Evolutionary conservation across 1,284 basidiomycete species (phyloP), one percentile per base, ranked within the genome.

Genomic region (Rhodotorula mucilaginosa): DNA sequence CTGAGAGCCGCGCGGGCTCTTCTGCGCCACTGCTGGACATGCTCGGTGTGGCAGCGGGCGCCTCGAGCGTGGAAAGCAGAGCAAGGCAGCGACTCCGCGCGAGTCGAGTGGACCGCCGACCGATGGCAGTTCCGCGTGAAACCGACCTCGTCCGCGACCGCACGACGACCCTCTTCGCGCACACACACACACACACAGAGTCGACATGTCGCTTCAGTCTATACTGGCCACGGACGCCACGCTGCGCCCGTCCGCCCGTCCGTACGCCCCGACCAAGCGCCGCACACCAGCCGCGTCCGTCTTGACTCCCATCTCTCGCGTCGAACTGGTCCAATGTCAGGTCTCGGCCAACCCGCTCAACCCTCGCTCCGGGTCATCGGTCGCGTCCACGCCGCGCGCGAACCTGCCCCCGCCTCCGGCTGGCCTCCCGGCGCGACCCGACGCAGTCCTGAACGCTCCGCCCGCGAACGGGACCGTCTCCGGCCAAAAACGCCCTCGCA

Each of bases 271-370:
- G 8, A 68, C 64, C 5, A 52, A 59, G 26, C 66, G 75, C 19
- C 46, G 70, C 46, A 61, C 73, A 6, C 68, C 70, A 7, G 49
- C 75, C 39, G 21, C 47, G 6, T 74, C 73, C 2, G 67, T 76
- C 39, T 52, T 72, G 39, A 46, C 69, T 21, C 75, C 75, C 26
- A 72, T 76, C 67, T 72, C 75, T 5, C 64, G 67, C 34, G 39
- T 68, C 49, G 71, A 76, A 58, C 67, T 74, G 60, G 73, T 57
- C 13, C 73, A 76, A 48, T 72, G 49, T 39, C 68, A 69, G 47
- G 48, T 57, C n/a, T 49, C 58, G n/a, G 58, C 39, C 26, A 74
- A 76, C 49, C 75, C 73, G 29, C 44, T 4, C 29, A n/a, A 44
- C 46, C 60, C 29, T n/a, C 39, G 44, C 21, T 19, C 7, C 34